These are phyloP conservation scores for Pterocarpus macrocarpus DNA, from an alignment of 306 rosid species.

Conservation along the genomic window DNA sequence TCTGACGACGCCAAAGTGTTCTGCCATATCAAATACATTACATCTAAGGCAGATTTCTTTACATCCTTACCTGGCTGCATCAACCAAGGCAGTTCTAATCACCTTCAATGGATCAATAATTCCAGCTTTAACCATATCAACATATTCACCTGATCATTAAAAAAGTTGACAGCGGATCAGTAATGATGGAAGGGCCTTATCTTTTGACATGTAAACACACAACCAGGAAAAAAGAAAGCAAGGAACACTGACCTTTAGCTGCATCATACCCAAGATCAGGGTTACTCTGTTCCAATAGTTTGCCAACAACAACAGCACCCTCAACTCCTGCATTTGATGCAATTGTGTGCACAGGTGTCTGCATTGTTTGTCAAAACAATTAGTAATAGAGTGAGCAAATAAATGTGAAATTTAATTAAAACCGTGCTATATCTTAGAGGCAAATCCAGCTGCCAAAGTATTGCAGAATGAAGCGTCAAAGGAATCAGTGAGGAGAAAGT, in stretches of 20 bases:
- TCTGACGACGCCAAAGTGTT: too few species aligned
- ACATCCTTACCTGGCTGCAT: conserved; percentile 84
- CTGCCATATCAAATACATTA: neutral
- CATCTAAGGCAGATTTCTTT: neutral
- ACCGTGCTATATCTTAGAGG: neutral
- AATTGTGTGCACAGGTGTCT: conserved; percentile 97
- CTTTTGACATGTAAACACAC: neutral
- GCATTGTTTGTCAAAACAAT: conserved; percentile 35
- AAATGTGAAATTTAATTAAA: neutral
- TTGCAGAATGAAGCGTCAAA: conserved; percentile 32
- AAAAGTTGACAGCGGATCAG: neutral
- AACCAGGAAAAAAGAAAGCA: neutral
- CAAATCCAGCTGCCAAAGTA: neutral
- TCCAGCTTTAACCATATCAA: conserved; percentile 92
- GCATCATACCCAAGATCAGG: conserved; percentile 96
- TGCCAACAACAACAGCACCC: conserved; percentile 98
- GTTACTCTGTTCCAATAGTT: conserved; percentile 83
- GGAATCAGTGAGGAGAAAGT: neutral
- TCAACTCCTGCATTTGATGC: conserved; percentile 98
- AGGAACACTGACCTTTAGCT: conserved; percentile 81
- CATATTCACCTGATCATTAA: conserved; percentile 79
- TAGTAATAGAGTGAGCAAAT: conserved; percentile 10
- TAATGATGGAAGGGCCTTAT: neutral
- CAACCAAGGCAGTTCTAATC: conserved; percentile 93
- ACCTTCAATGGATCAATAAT: conserved; percentile 96